Base-by-base conservation (phyloP, 208 protist genomes). In the Angomonas deanei region DNA sequence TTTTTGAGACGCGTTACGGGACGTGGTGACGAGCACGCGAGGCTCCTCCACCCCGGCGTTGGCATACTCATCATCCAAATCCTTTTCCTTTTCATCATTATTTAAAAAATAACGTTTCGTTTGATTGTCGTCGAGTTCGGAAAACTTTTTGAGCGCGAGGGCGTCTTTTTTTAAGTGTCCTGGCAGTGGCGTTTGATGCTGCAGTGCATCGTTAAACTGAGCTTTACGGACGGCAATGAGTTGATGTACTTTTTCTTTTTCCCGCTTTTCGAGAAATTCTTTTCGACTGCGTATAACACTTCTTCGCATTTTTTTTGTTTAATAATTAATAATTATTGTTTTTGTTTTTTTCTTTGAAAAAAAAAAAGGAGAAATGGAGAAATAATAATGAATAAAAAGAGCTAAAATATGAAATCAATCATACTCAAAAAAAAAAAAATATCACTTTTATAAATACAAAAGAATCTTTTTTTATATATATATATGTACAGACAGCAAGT, bases 21-120 rank as follows among this genome's bases (percentile, higher is more conserved):
- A 98, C 1, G 98, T 99, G n/a, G 99, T 99, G 19, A 99, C 80
- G 17, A 99, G 80, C 36, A 99, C 90, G 66, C 96, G 96, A 6
- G 99, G 98, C 66, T 99, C 98, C 33, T 88, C 49, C 17, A 94
- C 66, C 46, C 98, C 98, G 3, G 98, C 98, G 28, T 79, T 79
- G 15, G 92, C 92, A 77, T 99, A 99, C 84, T 99, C 98, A 76
- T 99, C 97, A 69, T 99, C 98, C 8, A 97, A 78, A 56, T 87
- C 83, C 0, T 82, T 91, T 21, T 70, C 76, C 28, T 60, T 42
- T n/a, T 42, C 15, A 42, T 42, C 15, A 42, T 42, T 42, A 42
- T 42, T 42, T 42, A 42, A 42, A 42, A 42, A 42, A 15, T 42
- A 42, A n/a, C 15, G 36, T 34, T 73, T 68, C 0, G 87, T 94